phyloP scores from a whole-genome alignment of 2,329 filamentous ascomycete genomes.

The Scedosporium minutisporum region DNA sequence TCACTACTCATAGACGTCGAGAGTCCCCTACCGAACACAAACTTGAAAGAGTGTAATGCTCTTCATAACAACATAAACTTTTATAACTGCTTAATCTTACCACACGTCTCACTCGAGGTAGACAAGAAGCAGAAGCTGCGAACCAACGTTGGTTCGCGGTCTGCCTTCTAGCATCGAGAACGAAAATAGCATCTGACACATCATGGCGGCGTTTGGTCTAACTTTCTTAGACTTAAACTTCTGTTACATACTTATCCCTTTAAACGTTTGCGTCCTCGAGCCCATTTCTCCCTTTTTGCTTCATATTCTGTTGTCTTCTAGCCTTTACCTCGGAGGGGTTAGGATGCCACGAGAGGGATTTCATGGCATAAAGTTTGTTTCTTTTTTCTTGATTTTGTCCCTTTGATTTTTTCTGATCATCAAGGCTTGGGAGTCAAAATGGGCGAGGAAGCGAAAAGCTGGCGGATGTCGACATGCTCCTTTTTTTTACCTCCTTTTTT shows the following conservation, averaged over 20 bases:
- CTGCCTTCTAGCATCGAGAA: constrained; percentile 1
- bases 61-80: background rate
- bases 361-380: background rate
- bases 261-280: background rate
- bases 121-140: background rate
- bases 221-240: background rate
- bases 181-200: background rate
- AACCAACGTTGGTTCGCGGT: background rate
- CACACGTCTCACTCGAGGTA: background rate
- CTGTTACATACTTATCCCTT: constrained; percentile 4
- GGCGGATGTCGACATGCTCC: background rate
- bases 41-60: background rate
- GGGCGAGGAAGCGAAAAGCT: background rate
- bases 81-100: background rate
- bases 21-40: no score
- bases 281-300: background rate
- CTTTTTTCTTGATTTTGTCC: background rate
- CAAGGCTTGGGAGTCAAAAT: background rate
- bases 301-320: background rate
- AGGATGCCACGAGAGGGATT: background rate
- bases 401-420: constrained; percentile 2
- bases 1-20: no score
- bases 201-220: background rate
- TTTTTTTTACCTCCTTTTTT: constrained; percentile 6
- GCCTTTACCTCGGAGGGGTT: background rate